Evolutionary conservation across 1,284 basidiomycete species (phyloP).

Genomic region (Malassezia furfur): DNA sequence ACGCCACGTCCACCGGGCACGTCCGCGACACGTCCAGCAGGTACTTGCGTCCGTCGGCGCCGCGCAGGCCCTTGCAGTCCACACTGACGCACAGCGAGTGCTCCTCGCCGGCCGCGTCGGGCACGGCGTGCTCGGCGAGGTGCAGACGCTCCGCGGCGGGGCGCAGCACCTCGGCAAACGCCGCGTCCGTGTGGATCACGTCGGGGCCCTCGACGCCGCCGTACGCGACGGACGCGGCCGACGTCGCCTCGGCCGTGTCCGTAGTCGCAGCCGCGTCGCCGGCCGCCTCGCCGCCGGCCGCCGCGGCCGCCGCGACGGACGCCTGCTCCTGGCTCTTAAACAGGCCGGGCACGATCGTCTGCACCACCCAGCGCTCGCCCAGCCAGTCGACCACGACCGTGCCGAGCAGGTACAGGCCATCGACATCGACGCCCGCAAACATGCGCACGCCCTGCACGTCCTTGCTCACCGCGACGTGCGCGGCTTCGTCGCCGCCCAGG

Average conservation of each 20-base stretch:
- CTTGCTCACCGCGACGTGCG: conserved; percentile 55
- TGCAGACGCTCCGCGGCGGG: conserved; percentile 52
- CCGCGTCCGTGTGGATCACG: conserved; percentile 48
- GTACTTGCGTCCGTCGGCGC: conserved; percentile 55
- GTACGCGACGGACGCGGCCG: conserved; percentile 47
- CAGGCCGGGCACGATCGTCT: conserved; percentile 55
- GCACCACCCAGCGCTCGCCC: conserved; percentile 57
- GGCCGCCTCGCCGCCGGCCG: conserved; percentile 52
- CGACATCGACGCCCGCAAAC: conserved; percentile 54
- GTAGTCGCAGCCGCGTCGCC: conserved; percentile 18
- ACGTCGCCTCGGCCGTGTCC: conserved; percentile 28
- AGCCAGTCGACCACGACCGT: conserved; percentile 55
- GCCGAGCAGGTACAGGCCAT: conserved; percentile 48
- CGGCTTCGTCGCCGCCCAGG: conserved; percentile 55
- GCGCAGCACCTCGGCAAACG: conserved; percentile 53
- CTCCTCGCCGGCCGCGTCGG: conserved; percentile 50
- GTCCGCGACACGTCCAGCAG: conserved; percentile 55
- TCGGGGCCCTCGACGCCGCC: conserved; percentile 53
- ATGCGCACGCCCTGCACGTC: conserved; percentile 54
- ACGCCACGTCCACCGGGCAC: conserved; percentile 55
- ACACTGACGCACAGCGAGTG: conserved; percentile 53
- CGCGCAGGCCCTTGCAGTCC: conserved; percentile 56
- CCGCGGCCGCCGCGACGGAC: conserved; percentile 25
- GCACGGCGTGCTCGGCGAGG: conserved; percentile 53
- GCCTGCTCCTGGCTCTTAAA: conserved; percentile 48